Percentiles rank a stretch among this genome's conserved stretches.
These are phyloP conservation scores for Scheffersomyces coipomensis DNA, from an alignment of 805 yeast genomes.

Conservation along the genomic window DNA sequence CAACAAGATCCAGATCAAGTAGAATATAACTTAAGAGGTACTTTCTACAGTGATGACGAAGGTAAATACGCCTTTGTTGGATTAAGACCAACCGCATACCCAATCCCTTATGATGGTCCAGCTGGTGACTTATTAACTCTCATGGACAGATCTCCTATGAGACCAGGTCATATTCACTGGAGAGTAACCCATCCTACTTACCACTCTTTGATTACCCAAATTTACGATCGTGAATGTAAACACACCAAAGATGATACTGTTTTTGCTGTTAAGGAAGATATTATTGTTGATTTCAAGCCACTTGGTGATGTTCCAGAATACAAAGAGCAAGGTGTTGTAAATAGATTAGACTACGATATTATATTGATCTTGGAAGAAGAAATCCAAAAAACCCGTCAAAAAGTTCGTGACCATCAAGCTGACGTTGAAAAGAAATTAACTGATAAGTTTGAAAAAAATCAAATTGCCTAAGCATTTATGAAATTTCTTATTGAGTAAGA, in stretches of 20 bases:
- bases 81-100: conserved; percentile 32
- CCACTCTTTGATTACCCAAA: conserved; percentile 29
- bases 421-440: conserved; percentile 1
- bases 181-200: conserved; percentile 20
- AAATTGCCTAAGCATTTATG: no score
- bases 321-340: conserved; percentile 12
- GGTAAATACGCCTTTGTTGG: conserved; percentile 23
- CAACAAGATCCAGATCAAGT: conserved; percentile 36
- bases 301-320: conserved; percentile 8
- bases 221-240: conserved; percentile 20
- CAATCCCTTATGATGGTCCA: conserved; percentile 39
- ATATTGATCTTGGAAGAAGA: conserved; percentile 14
- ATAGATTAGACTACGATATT: conserved; percentile 16
- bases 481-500: no score
- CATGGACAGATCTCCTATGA: conserved; percentile 34
- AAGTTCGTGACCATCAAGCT: conserved; percentile 4
- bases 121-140: conserved; percentile 28
- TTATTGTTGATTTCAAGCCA: conserved; percentile 18
- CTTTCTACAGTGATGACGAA: conserved; percentile 16
- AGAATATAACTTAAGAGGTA: conserved; percentile 30
- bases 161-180: conserved; percentile 24
- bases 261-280: conserved; percentile 32
- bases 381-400: conserved; percentile 13
- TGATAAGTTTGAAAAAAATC: no score
- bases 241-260: conserved; percentile 28